A percentile compares a stretch with the other conserved stretches of the same genome.
phyloP scores from a whole-genome alignment of 306 rosid genomes.

The Quercus ilex region DNA sequence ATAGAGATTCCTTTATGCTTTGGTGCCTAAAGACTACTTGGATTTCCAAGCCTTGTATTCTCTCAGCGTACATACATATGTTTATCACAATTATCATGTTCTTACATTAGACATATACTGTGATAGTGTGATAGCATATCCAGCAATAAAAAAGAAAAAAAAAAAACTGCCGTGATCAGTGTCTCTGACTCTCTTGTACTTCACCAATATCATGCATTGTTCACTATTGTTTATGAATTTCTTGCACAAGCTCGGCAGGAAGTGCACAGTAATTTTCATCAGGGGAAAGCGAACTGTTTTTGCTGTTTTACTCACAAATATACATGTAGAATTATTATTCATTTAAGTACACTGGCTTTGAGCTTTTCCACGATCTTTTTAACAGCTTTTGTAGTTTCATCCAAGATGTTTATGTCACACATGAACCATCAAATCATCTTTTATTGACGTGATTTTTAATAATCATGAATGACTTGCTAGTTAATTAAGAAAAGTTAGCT shows the following conservation, averaged over 20 bases:
- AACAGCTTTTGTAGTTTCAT: background rate
- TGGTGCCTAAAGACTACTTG: background rate
- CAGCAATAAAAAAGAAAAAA: background rate
- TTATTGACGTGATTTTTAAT: background rate
- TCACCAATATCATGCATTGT: background rate
- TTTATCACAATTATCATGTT: background rate
- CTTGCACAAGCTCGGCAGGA: background rate
- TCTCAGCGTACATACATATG: background rate
- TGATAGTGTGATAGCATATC: background rate
- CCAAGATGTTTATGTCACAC: background rate
- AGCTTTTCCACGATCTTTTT: background rate
- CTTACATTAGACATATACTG: background rate
- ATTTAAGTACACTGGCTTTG: background rate
- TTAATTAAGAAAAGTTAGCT: background rate
- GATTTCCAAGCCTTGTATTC: background rate
- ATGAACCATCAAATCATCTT: background rate
- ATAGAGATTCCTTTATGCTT: background rate
- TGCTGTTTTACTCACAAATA: background rate
- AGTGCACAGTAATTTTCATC: background rate
- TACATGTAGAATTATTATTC: background rate
- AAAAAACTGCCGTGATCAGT: background rate
- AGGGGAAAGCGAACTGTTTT: background rate
- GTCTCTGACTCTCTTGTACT: background rate
- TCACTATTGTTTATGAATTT: background rate
- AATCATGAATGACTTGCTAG: background rate